Base-by-base conservation (phyloP, 23 red algal genomes). In the Gracilaria vermiculophylla region DNA sequence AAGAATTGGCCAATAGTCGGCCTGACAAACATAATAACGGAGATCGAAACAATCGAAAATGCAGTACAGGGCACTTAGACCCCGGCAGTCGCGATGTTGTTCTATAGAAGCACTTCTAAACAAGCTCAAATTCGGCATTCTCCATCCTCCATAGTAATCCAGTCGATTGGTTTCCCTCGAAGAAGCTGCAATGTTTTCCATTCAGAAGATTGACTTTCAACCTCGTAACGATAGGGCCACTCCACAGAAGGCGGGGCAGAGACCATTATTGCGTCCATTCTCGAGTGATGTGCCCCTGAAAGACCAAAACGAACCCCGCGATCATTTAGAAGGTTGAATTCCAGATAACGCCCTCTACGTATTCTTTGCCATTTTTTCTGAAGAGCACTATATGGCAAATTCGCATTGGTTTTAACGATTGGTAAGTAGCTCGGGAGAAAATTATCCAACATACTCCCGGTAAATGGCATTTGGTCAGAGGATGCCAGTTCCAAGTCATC, bases 241-340 rank as follows among this genome's bases (percentile, higher is more conserved):
- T 80, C 77, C 31, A 88, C 80, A 15, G 76, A 66, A 29, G 92
- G 92, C 39, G 91, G 92, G 40, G 92, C 92, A 16, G 82, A 94
- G 40, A 94, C 81, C 92, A 88, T 94, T 20, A 88, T 86, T 39
- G 80, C 56, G 7, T 79, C 78, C 12, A 77, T 78, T 28, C 91
- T 75, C 20, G 62, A 70, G 12, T 55, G 37, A 42, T 51, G 23
- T 24, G 64, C 69, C 16, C 77, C 72, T 0, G 74, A 17, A 7
- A 94, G 76, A 23, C 82, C 92, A 77, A 94, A 85, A 34, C 54
- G 69, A 52, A 94, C 92, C 47, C 92, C 82, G 7, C 92, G 82
- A 76, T 94, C 92, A 41, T 78, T 37, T 0, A 88, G 35, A 2
- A 94, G 62, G 47, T 94, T 94, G 60, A 88, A 94, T 70, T 94